phyloP scores from a whole-genome alignment of 2,329 filamentous ascomycete species.

The Pestalotiopsis sp. region DNA sequence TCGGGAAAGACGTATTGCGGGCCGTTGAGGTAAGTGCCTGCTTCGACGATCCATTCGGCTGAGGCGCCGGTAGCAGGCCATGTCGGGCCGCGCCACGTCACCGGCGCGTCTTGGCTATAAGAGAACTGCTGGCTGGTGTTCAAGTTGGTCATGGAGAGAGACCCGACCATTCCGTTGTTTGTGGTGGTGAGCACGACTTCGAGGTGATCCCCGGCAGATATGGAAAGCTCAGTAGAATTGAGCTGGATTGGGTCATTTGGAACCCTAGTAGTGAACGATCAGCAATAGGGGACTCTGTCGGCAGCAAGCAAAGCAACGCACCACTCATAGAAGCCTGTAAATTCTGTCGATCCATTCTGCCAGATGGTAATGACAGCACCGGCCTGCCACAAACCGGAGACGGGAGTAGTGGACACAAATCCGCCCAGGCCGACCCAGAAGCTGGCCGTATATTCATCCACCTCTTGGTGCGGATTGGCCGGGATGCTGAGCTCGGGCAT shows the following conservation, averaged over 20 bases:
- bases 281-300: not conserved
- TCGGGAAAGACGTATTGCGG: conserved; percentile 6
- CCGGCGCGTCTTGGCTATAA: not conserved
- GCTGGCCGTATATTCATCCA: conserved; percentile 3
- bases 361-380: not conserved
- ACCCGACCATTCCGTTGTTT: conserved; percentile 3
- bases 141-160: conserved; percentile 5
- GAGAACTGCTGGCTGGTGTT: conserved; percentile 9
- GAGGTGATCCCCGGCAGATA: not conserved
- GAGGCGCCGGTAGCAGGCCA: not conserved
- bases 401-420: not conserved
- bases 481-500: conserved; percentile 9
- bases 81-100: not conserved
- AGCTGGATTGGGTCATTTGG: conserved; percentile 2
- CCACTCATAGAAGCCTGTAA: conserved; percentile 7
- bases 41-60: conserved; percentile 5
- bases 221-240: conserved; percentile 1
- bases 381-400: conserved; percentile 5
- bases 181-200: not conserved
- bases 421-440: conserved; percentile 1
- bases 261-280: not conserved
- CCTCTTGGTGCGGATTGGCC: not conserved
- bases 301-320: not conserved
- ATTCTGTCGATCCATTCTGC: conserved; percentile 5
- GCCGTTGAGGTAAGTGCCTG: conserved; percentile 8